Conservation (phyloP, 164 flowering plant genomes). For the Vitis vinifera region ASM3070453v1 NC_081816.1:1588501-1589000, state of each 20-base stretch:
- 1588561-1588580: conserved; percentile 46
- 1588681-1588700: conserved; percentile 74
- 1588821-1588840: conserved; percentile 47
- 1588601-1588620: conserved; percentile 59
- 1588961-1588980: conserved; percentile 59
- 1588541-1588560: conserved; percentile 38
- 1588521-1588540: conserved; percentile 39
- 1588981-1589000: conserved; percentile 56
- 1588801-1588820: conserved; percentile 57
- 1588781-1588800: conserved; percentile 78
- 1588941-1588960: conserved; percentile 59
- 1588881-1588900: conserved; percentile 53
- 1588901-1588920: conserved; percentile 59
- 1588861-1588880: conserved; percentile 80
- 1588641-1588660: conserved; percentile 65
- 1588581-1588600: conserved; percentile 73
- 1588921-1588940: conserved; percentile 69
- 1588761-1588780: conserved; percentile 61
- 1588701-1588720: conserved; percentile 73
- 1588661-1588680: conserved; percentile 68
- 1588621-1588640: conserved; percentile 70
- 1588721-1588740: conserved; percentile 84
- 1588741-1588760: conserved; percentile 55
- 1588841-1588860: conserved; percentile 62
- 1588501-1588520: conserved; percentile 50